Base-by-base conservation (phyloP, 495 filamentous ascomycete species). In the Jackrogersella minutella region DNA sequence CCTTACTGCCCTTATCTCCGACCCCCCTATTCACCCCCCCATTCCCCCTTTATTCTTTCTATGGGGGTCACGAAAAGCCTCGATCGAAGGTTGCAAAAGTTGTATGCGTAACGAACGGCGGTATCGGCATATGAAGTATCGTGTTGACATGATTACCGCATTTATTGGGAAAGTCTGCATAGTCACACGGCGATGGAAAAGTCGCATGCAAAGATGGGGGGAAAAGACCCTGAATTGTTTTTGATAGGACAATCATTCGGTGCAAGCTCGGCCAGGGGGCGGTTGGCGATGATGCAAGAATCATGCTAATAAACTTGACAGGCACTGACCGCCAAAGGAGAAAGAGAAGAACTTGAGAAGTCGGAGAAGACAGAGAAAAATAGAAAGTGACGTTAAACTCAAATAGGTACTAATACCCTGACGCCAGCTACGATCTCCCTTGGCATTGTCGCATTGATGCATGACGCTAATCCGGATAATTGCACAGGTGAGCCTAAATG, bases 211-310 rank as follows among this genome's bases (percentile, higher is more conserved):
- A 56, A 60, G 55, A 63, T 64, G 66, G 64, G 57, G 66, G 66
- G 66, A 41, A 36, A 49, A 37, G 36, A 37, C 34, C 55, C 51
- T 55, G 51, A 53, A 63, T 60, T 50, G 19, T 41, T 41, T 66
- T 47, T 70, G 68, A 70, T 70, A 70, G 68, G 68, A 62, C 60
- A 37, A 58, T 9, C 55, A 16, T 63, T 70, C 68, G 68, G 68
- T 70, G 51, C 58, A 70, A 70, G 68, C 68, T 70, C 68, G 68
- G 68, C 68, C 68, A 70, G 68, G 68, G 68, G 68, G 68, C 68
- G 62, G 68, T 28, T 66, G 61, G 64, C 47, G 58, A 66, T 70
- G 68, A 70, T 70, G 68, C 68, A 70, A 70, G 68, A 70, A 70
- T 70, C 68, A 70, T 66, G 68, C 67, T 66, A 66, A 64, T 22